Conservation (phyloP, 1,284 basidiomycete genomes). For the Trichosporon sp. region DNA sequence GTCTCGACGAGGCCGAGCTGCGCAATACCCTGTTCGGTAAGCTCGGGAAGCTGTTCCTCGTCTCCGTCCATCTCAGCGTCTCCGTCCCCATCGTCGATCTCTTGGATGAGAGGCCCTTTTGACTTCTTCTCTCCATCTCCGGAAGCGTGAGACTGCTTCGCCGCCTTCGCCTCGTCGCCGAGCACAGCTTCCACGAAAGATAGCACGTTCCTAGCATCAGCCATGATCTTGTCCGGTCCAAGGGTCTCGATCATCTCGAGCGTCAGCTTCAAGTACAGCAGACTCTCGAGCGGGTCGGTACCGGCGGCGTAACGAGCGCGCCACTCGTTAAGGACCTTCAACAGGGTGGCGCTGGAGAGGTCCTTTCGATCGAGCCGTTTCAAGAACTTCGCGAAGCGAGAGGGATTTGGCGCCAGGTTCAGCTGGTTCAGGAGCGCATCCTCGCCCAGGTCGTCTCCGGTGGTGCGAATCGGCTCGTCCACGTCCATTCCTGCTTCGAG, state of each 20-base stretch:
- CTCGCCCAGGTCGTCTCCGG: slow-evolving; percentile 45
- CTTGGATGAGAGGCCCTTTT: slow-evolving; percentile 32
- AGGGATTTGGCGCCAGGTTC: slow-evolving; percentile 72
- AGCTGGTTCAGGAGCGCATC: slow-evolving; percentile 64
- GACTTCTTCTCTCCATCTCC: slow-evolving; percentile 19
- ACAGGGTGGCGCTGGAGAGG: slow-evolving; percentile 70
- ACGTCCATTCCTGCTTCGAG: neutral
- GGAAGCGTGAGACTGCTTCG: neutral
- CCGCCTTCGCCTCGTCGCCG: slow-evolving; percentile 33
- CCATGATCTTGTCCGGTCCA: slow-evolving; percentile 70
- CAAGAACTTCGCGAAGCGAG: slow-evolving; percentile 67
- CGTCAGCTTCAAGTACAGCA: slow-evolving; percentile 74
- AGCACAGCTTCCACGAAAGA: slow-evolving; percentile 76
- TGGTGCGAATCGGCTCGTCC: slow-evolving; percentile 27
- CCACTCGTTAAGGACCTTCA: slow-evolving; percentile 72
- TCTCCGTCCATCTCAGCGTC: slow-evolving; percentile 32
- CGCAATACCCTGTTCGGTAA: slow-evolving; percentile 52
- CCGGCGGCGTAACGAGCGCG: slow-evolving; percentile 57
- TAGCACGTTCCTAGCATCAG: slow-evolving; percentile 68
- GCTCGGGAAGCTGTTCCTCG: slow-evolving; percentile 29
- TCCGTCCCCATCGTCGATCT: slow-evolving; percentile 27
- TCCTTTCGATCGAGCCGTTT: slow-evolving; percentile 68
- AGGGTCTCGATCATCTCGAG: slow-evolving; percentile 74
- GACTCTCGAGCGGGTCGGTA: slow-evolving; percentile 48
- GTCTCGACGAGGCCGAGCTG: slow-evolving; percentile 65